Percentiles rank a stretch among this genome's conserved stretches.
Conservation (phyloP, 2,329 filamentous ascomycete genomes). For the Penicillium hordei region DNA sequence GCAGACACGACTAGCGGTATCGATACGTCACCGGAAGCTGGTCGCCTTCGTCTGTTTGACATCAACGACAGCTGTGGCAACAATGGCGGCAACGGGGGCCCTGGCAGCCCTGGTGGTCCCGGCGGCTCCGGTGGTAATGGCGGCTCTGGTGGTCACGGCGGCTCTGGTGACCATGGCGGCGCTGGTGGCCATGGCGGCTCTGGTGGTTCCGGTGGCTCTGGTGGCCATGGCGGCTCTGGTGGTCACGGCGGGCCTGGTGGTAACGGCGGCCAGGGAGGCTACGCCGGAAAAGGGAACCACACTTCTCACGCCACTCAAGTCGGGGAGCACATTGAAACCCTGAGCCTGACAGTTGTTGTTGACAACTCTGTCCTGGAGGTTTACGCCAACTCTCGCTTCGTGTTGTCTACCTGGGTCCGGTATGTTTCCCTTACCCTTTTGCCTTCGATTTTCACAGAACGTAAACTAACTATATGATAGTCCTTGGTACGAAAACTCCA, state of each 20-base stretch:
- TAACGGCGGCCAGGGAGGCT: too few relatives aligned
- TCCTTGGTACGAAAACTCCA: neutral
- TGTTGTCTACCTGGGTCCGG: neutral
- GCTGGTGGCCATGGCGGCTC: neutral
- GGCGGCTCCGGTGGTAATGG: neutral
- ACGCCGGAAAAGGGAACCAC: too few relatives aligned
- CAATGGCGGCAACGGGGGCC: neutral
- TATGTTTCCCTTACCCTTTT: neutral
- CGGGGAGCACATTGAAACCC: neutral
- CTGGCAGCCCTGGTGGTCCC: neutral
- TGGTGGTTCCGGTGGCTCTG: too few relatives aligned
- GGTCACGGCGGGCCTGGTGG: too few relatives aligned
- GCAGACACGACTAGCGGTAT: neutral
- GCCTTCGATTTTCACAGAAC: neutral
- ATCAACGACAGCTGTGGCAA: neutral
- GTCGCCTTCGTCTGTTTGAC: neutral
- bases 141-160: neutral
- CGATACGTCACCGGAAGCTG: neutral
- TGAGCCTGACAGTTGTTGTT: neutral
- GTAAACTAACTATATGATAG: neutral
- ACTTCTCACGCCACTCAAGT: neutral
- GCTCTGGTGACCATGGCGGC: neutral
- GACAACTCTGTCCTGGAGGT: neutral
- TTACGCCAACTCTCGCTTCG: neutral
- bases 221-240: too few relatives aligned